Conservation (phyloP, 306 rosid genomes). For the Lablab purpureus region DNA sequence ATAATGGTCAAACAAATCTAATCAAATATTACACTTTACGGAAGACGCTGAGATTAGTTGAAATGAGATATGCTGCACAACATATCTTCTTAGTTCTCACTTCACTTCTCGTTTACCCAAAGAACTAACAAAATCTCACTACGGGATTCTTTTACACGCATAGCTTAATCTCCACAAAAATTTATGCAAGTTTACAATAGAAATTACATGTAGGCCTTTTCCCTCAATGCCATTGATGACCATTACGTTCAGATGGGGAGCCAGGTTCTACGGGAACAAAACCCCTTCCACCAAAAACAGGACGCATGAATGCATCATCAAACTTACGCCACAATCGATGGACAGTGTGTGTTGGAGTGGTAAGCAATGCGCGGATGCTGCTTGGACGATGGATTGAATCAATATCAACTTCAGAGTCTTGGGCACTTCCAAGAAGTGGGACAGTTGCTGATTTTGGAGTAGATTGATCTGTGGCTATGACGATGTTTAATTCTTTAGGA, state of each 20-base stretch:
- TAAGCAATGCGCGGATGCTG: slow-evolving; percentile 80
- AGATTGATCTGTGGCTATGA: slow-evolving; percentile 56
- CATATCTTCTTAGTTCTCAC: slow-evolving; percentile 43
- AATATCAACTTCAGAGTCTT: slow-evolving; percentile 80
- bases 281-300: slow-evolving; percentile 96
- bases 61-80: slow-evolving; percentile 27
- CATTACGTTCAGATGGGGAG: slow-evolving; percentile 80
- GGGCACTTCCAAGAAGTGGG: slow-evolving; percentile 80
- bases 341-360: slow-evolving; percentile 91
- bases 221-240: slow-evolving; percentile 61
- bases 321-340: slow-evolving; percentile 95
- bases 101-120: slow-evolving; percentile 37
- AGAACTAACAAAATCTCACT: slow-evolving; percentile 41
- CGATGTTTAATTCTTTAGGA: slow-evolving; percentile 59
- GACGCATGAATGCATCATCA: slow-evolving; percentile 94
- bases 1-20: slow-evolving; percentile 27
- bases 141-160: slow-evolving; percentile 34
- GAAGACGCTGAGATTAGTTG: not conserved
- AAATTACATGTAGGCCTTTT: slow-evolving; percentile 41
- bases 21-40: slow-evolving; percentile 31
- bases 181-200: slow-evolving; percentile 48
- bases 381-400: slow-evolving; percentile 67
- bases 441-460: slow-evolving; percentile 72
- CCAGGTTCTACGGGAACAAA: slow-evolving; percentile 96
- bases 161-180: slow-evolving; percentile 36